Evolutionary conservation across 2,329 filamentous ascomycete genomes (phyloP), one percentile per base, ranked within the genome.

Genomic region (Paracoccidioides lutzii): DNA sequence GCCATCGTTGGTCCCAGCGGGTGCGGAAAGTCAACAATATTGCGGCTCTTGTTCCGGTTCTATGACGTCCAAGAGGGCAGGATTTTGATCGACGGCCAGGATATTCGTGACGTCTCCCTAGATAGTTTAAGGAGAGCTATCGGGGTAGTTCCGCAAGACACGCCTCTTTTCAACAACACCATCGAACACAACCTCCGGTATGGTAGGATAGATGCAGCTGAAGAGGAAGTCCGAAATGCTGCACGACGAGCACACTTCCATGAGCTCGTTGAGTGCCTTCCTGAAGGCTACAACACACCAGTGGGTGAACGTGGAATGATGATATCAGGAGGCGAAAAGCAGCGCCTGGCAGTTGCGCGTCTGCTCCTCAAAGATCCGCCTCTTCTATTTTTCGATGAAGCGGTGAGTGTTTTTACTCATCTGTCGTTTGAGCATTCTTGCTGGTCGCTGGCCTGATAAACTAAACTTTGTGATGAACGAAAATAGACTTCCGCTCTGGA

Each of bases 101-200:
- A 98, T 67, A 83, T 98, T 61, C 85, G 88, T 43, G 79, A 88
- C 57, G 85, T 98, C 1, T 84, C 79, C 9, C 71, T 97, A 1
- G 88, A 94, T 54, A 94, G 87, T 40, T 76, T 98, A 33, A 83
- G 93, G 5, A 82, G 81, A 60, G 81, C 87, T 2, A 97, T 98
- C 60, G 93, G 93, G 28, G 91, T 98, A 14, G 93, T 98, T 0
- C 93, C 93, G 0, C 94, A 98, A 69, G 93, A 98, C 64, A 97
- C 93, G 0, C 90, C 93, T 0, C 78, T 98, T 0, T 98, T 98
- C 77, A 98, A 98, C 69, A 90, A 95, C 66, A 93, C 90, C 0
- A 91, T 98, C 57, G 86, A 87, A 67, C 89, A 96, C 70, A 98
- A 98, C 68, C 95, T 98, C 65, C 85, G 83, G 59, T 98, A 98